Evolutionary conservation across 441 rosid genomes (phyloP).

Genomic region (Raphanus hybrid): DNA sequence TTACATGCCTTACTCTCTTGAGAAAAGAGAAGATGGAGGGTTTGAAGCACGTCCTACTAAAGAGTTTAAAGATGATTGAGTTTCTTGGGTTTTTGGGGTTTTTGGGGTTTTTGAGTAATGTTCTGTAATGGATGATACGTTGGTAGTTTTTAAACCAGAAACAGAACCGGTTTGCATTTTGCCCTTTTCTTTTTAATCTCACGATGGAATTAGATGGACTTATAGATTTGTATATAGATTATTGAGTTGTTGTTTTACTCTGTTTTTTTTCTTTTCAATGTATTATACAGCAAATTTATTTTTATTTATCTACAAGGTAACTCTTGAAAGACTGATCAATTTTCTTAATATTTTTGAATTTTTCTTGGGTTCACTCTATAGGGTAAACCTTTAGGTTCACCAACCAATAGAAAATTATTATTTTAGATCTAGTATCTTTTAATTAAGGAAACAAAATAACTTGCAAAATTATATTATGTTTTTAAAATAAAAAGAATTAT

Average conservation of each 20-base stretch:
- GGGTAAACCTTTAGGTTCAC: too few relatives aligned
- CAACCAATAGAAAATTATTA: too few relatives aligned
- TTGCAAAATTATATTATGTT: too few relatives aligned
- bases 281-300: conserved; percentile 16
- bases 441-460: too few relatives aligned
- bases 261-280: conserved; percentile 24
- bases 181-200: not conserved
- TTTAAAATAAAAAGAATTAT: too few relatives aligned
- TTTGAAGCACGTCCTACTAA: conserved; percentile 58
- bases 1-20: conserved; percentile 83
- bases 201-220: conserved; percentile 19
- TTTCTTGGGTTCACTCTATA: too few relatives aligned
- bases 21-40: conserved; percentile 72
- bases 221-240: conserved; percentile 38
- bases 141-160: conserved; percentile 24
- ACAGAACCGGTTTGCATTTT: conserved; percentile 31
- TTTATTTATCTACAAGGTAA: conserved; percentile 1
- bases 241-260: conserved; percentile 33
- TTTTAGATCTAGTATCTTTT: too few relatives aligned
- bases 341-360: too few relatives aligned
- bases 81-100: conserved; percentile 2
- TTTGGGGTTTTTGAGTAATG: conserved; percentile 16
- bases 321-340: not conserved
- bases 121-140: conserved; percentile 15
- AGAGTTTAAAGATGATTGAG: conserved; percentile 59